phyloP scores from a whole-genome alignment of 306 rosid species.

The Fragaria vesca region DNA sequence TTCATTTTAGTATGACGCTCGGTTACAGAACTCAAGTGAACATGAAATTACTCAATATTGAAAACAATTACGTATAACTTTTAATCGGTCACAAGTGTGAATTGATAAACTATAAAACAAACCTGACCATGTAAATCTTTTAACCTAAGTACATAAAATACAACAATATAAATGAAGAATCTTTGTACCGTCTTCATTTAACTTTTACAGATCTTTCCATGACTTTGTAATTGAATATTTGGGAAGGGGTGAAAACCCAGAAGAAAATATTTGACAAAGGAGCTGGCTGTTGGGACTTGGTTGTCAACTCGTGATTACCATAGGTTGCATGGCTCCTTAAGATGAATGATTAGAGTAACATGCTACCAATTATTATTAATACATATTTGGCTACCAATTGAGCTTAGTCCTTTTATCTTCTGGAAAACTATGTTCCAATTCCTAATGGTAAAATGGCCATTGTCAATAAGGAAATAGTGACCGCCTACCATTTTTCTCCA shows the following conservation, averaged over 20 bases:
- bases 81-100: too few species aligned
- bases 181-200: neutral
- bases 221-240: neutral
- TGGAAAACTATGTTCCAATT: neutral
- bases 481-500: neutral
- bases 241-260: neutral
- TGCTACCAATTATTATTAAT: neutral
- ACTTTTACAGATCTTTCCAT: neutral
- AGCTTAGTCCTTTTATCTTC: neutral
- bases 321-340: neutral
- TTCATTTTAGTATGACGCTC: too few species aligned
- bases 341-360: conserved; percentile 9
- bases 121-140: neutral
- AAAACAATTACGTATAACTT: too few species aligned
- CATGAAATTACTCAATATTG: too few species aligned
- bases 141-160: neutral
- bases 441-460: neutral
- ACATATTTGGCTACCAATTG: neutral
- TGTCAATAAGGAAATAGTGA: neutral
- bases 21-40: too few species aligned
- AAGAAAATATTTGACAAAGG: neutral
- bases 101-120: too few species aligned
- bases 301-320: neutral
- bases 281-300: neutral
- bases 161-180: neutral